phyloP scores from a whole-genome alignment of 495 filamentous ascomycete genomes.

The Penicillium ochrochloron region DNA sequence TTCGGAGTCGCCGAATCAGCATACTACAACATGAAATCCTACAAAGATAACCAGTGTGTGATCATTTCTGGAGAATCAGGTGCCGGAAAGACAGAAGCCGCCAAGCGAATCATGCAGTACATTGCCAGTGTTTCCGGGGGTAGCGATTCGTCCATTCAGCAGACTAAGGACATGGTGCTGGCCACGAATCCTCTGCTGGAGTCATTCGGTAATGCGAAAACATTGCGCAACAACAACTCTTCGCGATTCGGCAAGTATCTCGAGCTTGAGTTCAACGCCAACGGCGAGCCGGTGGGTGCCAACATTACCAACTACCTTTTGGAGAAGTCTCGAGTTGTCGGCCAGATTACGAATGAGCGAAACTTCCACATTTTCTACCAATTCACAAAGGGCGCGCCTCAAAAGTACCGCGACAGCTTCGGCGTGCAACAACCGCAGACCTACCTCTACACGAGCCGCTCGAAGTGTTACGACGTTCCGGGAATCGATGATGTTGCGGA shows the following conservation, averaged over 20 bases:
- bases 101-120: conserved; percentile 99
- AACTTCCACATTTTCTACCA: conserved; percentile 99
- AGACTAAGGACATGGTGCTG: conserved; percentile 98
- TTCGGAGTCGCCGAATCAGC: conserved; percentile 95
- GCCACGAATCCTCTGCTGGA: conserved; percentile 97
- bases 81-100: conserved; percentile 98
- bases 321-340: conserved; percentile 94
- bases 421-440: conserved; percentile 90
- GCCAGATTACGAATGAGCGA: conserved; percentile 92
- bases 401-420: conserved; percentile 81
- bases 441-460: conserved; percentile 92
- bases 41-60: conserved; percentile 99
- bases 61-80: conserved; percentile 99
- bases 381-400: conserved; percentile 90
- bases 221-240: conserved; percentile 97
- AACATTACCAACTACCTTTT: conserved; percentile 98
- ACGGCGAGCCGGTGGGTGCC: conserved; percentile 93
- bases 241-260: conserved; percentile 98
- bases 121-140: conserved; percentile 96
- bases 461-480: conserved; percentile 90
- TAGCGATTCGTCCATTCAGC: conserved; percentile 87
- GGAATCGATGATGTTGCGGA: conserved; percentile 92
- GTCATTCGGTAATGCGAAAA: conserved; percentile 98
- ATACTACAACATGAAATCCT: conserved; percentile 99
- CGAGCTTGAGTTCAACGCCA: conserved; percentile 93